Evolutionary conservation across 441 rosid genomes (phyloP), one percentile per base, ranked within the genome.

Genomic region (Erodium trifolium): DNA sequence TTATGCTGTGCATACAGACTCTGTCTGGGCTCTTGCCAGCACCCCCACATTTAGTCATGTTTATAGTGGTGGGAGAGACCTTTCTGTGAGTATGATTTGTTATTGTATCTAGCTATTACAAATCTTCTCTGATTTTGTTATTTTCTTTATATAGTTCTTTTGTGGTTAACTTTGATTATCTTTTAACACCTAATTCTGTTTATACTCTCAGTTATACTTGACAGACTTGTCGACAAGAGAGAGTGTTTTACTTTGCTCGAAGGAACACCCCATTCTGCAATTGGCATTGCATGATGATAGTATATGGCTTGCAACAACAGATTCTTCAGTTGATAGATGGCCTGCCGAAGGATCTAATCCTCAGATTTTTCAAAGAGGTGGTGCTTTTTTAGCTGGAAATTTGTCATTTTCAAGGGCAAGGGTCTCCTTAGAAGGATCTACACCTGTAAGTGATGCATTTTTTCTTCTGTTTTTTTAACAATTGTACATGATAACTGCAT

Each of bases 1-100:
- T 67, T 95, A 95, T 82, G 98, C 98, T 5, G 99, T 95, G 75
- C 99, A 95, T 76, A 92, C 98, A 66, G 98, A 95, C 84, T 92
- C 98, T 83, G 98, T 95, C 68, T 92, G 99, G 99, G 92, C 99
- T 55, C 98, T 95, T 83, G 97, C 96, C 64, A 89, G 98, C 85
- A 86, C 91, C 70, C 88, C 99, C 11, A 77, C 97, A 10, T 90
- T 95, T 80, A 87, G 83, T 84, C 98, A 95, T 73, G 98, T 92
- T 78, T 95, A 92, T 75, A 95, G 99, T 68, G 99, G 99, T 62
- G 99, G 99, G 72, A 88, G 99, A 85, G 99, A 95, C 81, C 89
- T 82, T 76, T 91, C 93, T 79, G 98, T 95, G 72, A 91, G 99
- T 87, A 66, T 57, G 72, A 53, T 73, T 73, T 57, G 62, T 74